These are phyloP conservation scores for Gossypium mustelinum DNA, from an alignment of 345 rosid species.

Conservation along the genomic window DNA sequence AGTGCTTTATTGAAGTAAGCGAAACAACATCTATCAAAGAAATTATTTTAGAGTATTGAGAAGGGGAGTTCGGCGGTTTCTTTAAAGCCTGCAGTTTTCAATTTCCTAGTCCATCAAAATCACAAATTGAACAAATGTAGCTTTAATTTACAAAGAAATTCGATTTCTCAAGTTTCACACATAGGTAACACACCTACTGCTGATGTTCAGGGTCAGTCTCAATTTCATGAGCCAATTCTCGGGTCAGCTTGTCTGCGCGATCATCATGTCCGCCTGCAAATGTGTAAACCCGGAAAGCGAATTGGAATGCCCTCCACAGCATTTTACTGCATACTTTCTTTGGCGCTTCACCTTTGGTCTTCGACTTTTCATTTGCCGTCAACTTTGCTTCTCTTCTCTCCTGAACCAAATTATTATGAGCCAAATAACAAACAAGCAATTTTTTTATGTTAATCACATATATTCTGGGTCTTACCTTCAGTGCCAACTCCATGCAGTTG, in stretches of 20 bases:
- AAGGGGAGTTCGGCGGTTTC: slow-evolving; percentile 6
- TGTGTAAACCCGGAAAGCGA: slow-evolving; percentile 72
- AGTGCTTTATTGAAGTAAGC: no score
- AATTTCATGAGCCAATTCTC: slow-evolving; percentile 77
- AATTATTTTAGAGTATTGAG: no score
- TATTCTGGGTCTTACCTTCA: slow-evolving; percentile 45
- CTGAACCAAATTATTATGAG: slow-evolving; percentile 31
- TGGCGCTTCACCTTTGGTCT: slow-evolving; percentile 31
- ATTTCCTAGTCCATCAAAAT: slow-evolving; percentile 8
- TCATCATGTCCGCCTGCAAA: slow-evolving; percentile 92
- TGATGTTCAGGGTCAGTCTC: slow-evolving; percentile 51
- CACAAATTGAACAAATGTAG: neutral
- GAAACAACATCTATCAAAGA: no score
- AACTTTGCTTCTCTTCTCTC: slow-evolving; percentile 58
- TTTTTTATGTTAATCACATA: no score
- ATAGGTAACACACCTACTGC: slow-evolving; percentile 13
- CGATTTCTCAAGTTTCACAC: neutral
- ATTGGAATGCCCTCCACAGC: slow-evolving; percentile 87
- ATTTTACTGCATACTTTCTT: slow-evolving; percentile 36
- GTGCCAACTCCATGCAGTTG: slow-evolving; percentile 72
- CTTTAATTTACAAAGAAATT: slow-evolving; percentile 3
- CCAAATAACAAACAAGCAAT: neutral
- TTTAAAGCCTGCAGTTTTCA: slow-evolving; percentile 26
- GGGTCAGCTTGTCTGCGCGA: slow-evolving; percentile 67
- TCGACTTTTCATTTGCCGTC: slow-evolving; percentile 23